phyloP scores from a whole-genome alignment of 2,329 filamentous ascomycete species.

The Neodidymelliopsis sp. region DNA sequence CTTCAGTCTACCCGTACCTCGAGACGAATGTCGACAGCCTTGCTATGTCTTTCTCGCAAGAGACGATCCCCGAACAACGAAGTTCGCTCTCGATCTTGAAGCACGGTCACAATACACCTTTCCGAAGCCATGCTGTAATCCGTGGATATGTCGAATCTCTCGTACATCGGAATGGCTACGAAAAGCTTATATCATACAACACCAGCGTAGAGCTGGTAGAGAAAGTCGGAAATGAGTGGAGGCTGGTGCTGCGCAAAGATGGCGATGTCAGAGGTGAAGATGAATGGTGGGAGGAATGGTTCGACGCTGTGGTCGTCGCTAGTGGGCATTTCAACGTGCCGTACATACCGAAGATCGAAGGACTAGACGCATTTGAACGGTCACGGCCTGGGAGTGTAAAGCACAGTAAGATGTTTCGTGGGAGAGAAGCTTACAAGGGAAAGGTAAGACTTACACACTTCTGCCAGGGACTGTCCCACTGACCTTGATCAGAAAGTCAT shows the following conservation, averaged over 20 bases:
- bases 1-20: constrained; percentile 64
- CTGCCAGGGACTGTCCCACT: constrained; percentile 1
- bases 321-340: constrained; percentile 68
- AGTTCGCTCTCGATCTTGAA: constrained; percentile 51
- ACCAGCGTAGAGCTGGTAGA: constrained; percentile 69
- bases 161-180: constrained; percentile 61
- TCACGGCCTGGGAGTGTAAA: constrained; percentile 58
- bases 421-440: constrained; percentile 53
- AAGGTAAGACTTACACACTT: constrained; percentile 49
- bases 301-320: constrained; percentile 68
- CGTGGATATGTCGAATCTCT: constrained; percentile 62
- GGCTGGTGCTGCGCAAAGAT: constrained; percentile 60
- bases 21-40: constrained; percentile 69
- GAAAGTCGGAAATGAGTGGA: constrained; percentile 56
- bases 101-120: constrained; percentile 67
- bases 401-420: constrained; percentile 64
- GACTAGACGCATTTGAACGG: constrained; percentile 58
- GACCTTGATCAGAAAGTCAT: constrained; percentile 59
- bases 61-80: constrained; percentile 59
- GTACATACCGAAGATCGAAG: constrained; percentile 60
- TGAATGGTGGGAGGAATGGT: constrained; percentile 69
- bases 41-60: constrained; percentile 68
- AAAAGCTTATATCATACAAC: constrained; percentile 61
- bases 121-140: constrained; percentile 67
- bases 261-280: constrained; percentile 49